phyloP scores from a whole-genome alignment of 2,329 filamentous ascomycete species.

The Chaetomium strumarium region DNA sequence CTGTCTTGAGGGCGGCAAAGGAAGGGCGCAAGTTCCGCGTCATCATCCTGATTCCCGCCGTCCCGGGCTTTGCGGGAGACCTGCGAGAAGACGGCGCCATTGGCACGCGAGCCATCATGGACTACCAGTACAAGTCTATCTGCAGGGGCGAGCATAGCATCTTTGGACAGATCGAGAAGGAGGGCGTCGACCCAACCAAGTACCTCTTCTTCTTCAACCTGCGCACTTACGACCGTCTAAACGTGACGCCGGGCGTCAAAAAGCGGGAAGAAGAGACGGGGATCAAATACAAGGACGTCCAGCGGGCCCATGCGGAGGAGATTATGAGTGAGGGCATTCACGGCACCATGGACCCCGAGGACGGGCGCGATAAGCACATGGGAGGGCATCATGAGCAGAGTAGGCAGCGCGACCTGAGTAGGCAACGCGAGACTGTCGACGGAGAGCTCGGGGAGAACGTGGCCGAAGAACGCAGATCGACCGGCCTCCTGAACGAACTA shows the following conservation, averaged over 20 bases:
- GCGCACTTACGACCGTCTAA: constrained; percentile 85
- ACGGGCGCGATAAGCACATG: constrained; percentile 46
- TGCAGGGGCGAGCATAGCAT: constrained; percentile 78
- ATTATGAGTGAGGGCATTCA: constrained; percentile 74
- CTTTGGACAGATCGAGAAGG: constrained; percentile 64
- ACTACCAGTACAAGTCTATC: constrained; percentile 79
- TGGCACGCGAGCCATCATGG: constrained; percentile 79
- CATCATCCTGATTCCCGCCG: constrained; percentile 82
- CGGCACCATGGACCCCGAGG: constrained; percentile 43
- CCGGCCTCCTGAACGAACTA: constrained; percentile 28
- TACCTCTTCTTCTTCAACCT: constrained; percentile 94
- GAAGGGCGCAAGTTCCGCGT: constrained; percentile 84
- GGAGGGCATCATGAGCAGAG: constrained; percentile 35
- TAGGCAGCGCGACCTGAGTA: constrained; percentile 29
- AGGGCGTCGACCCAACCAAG: constrained; percentile 70
- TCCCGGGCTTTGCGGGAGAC: constrained; percentile 80
- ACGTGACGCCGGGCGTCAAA: constrained; percentile 68
- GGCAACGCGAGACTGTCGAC: constrained; percentile 25
- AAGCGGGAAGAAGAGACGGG: constrained; percentile 76
- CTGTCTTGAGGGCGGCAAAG: constrained; percentile 72
- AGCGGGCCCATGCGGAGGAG: constrained; percentile 82
- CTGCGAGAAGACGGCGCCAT: constrained; percentile 65
- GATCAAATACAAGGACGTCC: constrained; percentile 77
- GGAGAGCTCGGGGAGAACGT: constrained; percentile 30
- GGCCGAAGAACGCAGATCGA: constrained; percentile 33